Base-by-base conservation (phyloP, 1,139 yeast species). In the Zygoascus hellenicus region DNA sequence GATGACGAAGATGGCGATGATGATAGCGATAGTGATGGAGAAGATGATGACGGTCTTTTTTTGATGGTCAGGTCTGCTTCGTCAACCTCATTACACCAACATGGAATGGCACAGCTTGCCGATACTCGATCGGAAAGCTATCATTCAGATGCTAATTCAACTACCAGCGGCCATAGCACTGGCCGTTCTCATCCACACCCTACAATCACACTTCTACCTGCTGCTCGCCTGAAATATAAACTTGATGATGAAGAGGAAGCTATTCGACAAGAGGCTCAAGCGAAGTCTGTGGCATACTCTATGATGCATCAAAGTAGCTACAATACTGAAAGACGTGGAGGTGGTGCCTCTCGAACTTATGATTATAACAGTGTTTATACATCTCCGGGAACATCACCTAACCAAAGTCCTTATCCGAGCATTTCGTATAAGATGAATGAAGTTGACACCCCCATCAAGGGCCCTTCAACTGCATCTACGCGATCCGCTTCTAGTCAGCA, bases 281-380 rank as follows among this genome's bases (percentile, higher is more conserved):
- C 60, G 33, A 58, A 55, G 43, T 55, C 61, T 15, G 64, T 60
- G 17, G 65, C 66, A 4, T 55, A 58, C 57, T 85, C 90, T 37
- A 73, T 82, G 52, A 17, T 43, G 41, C 36, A 30, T 32, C 34
- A 36, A 9, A 30, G 41, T 17, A 81, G 90, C 3, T 95, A 85
- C 65, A 83, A 84, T 63, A 22, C 26, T 22, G 82, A 84, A 33
- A 78, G 80, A 58, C 92, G 95, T 43, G 82, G 81, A 61, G 35
- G 33, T 11, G 46, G 40, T 13, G 28, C 35, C 5, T 84, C 86
- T 68, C 41, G 54, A 31, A 81, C 82, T 62, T 89, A 89, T 63
- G 96, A 89, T 66, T 88, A 88, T 65, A 87, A 86, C 61, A 77
- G 92, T 1, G 96, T 88, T 16, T 87, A 84, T 61, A 58, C 57